Conservation (phyloP, 257 asterid species). For the Nicotiana attenuata region DNA sequence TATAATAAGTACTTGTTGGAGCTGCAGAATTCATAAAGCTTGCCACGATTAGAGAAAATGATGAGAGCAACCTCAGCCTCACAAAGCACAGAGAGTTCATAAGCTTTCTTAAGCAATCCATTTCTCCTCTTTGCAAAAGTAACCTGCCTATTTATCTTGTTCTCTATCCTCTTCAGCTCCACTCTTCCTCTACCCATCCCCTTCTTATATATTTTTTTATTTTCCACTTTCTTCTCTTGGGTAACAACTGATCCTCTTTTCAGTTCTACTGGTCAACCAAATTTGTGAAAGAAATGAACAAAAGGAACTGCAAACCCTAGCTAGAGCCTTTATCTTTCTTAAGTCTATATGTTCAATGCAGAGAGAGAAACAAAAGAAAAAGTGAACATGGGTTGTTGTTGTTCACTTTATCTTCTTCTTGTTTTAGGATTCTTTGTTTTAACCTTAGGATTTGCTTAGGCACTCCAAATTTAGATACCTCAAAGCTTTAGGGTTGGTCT, state of each 20-base stretch:
- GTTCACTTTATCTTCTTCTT: background rate
- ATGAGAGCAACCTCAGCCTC: constrained; percentile 85
- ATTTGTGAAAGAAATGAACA: constrained; percentile 10
- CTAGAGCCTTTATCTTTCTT: background rate
- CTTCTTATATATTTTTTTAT: background rate
- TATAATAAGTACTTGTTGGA: constrained; percentile 52
- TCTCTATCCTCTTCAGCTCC: constrained; percentile 85
- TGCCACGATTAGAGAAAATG: constrained; percentile 87
- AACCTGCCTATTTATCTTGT: constrained; percentile 84
- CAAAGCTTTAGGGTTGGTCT: constrained; percentile 13
- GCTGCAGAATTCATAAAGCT: constrained; percentile 90
- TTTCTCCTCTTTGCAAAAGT: constrained; percentile 87
- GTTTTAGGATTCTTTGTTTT: constrained; percentile 13
- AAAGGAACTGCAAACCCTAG: constrained; percentile 22
- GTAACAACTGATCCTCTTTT: background rate
- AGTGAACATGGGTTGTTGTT: background rate
- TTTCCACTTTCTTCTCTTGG: constrained; percentile 12
- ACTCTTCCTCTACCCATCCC: constrained; percentile 88
- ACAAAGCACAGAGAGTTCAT: constrained; percentile 75
- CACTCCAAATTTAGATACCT: background rate
- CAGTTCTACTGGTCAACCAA: background rate
- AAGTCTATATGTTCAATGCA: background rate
- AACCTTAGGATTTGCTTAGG: constrained; percentile 6
- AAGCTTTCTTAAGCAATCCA: constrained; percentile 76
- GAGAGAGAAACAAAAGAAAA: background rate